phyloP scores from a whole-genome alignment of 2,329 filamentous ascomycete genomes.

The Apiospora hydei region DNA sequence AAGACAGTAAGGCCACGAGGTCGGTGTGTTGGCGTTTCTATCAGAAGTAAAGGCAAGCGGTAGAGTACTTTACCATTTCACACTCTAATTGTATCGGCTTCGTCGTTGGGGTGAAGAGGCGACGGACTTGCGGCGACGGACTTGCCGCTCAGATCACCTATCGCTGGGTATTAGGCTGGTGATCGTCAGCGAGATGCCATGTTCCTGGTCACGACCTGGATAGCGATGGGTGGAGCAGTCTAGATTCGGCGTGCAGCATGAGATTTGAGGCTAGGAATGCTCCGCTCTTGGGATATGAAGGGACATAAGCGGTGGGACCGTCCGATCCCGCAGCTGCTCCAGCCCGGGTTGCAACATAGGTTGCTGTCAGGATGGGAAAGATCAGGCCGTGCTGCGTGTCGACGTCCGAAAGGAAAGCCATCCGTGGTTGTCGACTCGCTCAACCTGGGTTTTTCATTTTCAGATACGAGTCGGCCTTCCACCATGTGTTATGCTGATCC shows the following conservation, averaged over 20 bases:
- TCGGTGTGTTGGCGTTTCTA: not conserved
- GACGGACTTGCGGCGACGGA: not conserved
- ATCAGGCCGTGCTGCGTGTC: not conserved
- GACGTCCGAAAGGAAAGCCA: not conserved
- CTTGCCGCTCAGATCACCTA: not conserved
- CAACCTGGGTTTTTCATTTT: not conserved
- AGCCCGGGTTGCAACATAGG: not conserved
- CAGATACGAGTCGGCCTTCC: not conserved
- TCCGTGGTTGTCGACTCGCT: not conserved
- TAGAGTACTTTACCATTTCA: not conserved
- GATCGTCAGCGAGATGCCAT: conserved; percentile 1
- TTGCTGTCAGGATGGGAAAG: not conserved
- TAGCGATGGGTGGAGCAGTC: not conserved
- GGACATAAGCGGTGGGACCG: not conserved
- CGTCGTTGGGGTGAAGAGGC: not conserved
- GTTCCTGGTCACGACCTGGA: not conserved
- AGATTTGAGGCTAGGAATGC: not conserved
- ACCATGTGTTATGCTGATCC: no score
- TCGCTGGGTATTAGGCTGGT: not conserved
- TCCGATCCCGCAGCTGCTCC: not conserved
- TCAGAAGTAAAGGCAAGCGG: not conserved
- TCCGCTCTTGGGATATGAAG: not conserved
- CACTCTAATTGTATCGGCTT: not conserved
- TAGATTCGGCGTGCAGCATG: not conserved
- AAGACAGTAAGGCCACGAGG: not conserved